A percentile compares a stretch with the other conserved stretches of the same genome.
phyloP scores from a whole-genome alignment of 768 basidiomycete genomes.

The Termitomyces sp. region DNA sequence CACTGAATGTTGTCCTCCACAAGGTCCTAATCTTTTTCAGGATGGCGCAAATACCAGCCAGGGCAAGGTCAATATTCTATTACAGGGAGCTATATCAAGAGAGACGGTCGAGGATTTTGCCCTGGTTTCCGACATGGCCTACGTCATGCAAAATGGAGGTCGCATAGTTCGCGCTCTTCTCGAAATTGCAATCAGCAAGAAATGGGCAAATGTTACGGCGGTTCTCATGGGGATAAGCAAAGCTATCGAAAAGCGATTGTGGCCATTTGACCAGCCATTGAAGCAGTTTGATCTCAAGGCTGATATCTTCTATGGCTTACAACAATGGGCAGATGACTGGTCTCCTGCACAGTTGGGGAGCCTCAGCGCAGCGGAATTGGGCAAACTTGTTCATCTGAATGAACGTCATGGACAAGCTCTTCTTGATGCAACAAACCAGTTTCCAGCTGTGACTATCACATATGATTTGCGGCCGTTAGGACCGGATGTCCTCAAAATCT shows the following conservation, averaged over 20 bases:
- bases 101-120: slow-evolving; percentile 90
- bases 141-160: slow-evolving; percentile 91
- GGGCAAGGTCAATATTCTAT: slow-evolving; percentile 91
- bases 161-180: slow-evolving; percentile 92
- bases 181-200: slow-evolving; percentile 89
- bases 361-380: slow-evolving; percentile 64
- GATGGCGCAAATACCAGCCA: slow-evolving; percentile 48
- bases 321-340: slow-evolving; percentile 78
- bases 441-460: slow-evolving; percentile 66
- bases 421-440: slow-evolving; percentile 73
- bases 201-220: slow-evolving; percentile 80
- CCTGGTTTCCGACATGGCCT: slow-evolving; percentile 90
- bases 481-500: slow-evolving; percentile 76
- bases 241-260: slow-evolving; percentile 84
- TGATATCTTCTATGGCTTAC: slow-evolving; percentile 74
- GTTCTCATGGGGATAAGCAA: slow-evolving; percentile 90
- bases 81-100: slow-evolving; percentile 86
- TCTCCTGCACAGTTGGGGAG: slow-evolving; percentile 65
- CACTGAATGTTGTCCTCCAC: background rate
- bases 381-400: slow-evolving; percentile 80
- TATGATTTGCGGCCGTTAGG: slow-evolving; percentile 78
- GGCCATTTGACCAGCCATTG: slow-evolving; percentile 93
- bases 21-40: slow-evolving; percentile 26
- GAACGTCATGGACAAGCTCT: slow-evolving; percentile 78
- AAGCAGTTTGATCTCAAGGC: slow-evolving; percentile 72